phyloP scores from a whole-genome alignment of 2,329 filamentous ascomycete genomes.

The Camptophora hylomeconis region DNA sequence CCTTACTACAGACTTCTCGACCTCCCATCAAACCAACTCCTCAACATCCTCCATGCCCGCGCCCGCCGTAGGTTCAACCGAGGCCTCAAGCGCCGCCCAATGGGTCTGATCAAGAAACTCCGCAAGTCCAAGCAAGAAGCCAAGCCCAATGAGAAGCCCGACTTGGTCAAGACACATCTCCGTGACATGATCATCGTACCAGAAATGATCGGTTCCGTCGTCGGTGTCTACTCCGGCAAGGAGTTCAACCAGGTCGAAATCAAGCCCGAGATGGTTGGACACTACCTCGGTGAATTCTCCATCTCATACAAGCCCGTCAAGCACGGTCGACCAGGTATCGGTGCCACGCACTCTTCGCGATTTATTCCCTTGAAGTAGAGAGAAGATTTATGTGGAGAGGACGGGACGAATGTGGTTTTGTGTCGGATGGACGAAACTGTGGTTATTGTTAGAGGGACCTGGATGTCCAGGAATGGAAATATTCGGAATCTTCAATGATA shows the following conservation, averaged over 20 bases:
- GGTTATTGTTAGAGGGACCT: too few relatives aligned
- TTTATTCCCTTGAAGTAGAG: slow-evolving; percentile 99
- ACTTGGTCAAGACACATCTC: slow-evolving; percentile 97
- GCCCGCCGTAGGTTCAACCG: slow-evolving; percentile 99
- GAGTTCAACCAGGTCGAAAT: slow-evolving; percentile 99
- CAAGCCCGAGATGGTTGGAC: slow-evolving; percentile 99
- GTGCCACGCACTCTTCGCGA: slow-evolving; percentile 99
- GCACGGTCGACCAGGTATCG: slow-evolving; percentile 99
- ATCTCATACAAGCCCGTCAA: slow-evolving; percentile 99
- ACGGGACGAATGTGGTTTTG: too few relatives aligned
- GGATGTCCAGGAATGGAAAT: too few relatives aligned
- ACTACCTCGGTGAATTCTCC: slow-evolving; percentile 98
- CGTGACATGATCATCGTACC: slow-evolving; percentile 99
- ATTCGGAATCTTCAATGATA: too few relatives aligned
- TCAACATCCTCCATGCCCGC: slow-evolving; percentile 98
- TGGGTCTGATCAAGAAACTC: slow-evolving; percentile 99
- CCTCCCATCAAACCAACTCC: slow-evolving; percentile 95
- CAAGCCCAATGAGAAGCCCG: slow-evolving; percentile 99
- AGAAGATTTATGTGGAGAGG: too few relatives aligned
- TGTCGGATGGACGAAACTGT: too few relatives aligned
- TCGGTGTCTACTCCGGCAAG: slow-evolving; percentile 99
- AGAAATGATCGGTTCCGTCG: slow-evolving; percentile 98
- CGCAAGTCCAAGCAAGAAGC: slow-evolving; percentile 99
- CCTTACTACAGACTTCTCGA: slow-evolving; percentile 69
- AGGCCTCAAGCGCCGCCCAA: slow-evolving; percentile 98